Percentiles rank a stretch among this genome's conserved stretches.
These are phyloP conservation scores for Apiospora phragmitis DNA, from an alignment of 2,329 filamentous ascomycete species.

Conservation along the genomic window DNA sequence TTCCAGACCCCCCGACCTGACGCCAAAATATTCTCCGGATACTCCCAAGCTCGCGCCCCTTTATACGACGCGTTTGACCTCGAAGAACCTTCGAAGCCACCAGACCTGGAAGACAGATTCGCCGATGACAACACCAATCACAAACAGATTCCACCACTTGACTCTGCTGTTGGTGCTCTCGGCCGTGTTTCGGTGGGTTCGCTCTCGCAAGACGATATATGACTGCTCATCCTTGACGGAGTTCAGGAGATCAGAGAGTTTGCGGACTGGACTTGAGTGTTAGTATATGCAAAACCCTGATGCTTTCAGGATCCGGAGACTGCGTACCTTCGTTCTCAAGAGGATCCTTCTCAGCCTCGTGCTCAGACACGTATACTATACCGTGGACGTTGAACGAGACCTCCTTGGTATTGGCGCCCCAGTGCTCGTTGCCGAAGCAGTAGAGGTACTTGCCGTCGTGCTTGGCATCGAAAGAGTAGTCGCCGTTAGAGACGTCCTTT, in stretches of 20 bases:
- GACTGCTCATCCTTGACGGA: conserved; percentile 98
- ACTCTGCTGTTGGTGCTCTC: conserved; percentile 97
- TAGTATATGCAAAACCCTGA: neutral
- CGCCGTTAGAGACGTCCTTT: conserved; percentile 81
- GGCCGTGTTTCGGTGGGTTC: conserved; percentile 96
- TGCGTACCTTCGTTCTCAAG: conserved; percentile 82
- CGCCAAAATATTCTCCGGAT: neutral
- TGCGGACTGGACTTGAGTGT: conserved; percentile 61
- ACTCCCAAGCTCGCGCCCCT: neutral
- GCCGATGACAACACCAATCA: conserved; percentile 82
- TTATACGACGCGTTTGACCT: conserved; percentile 72
- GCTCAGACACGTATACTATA: conserved; percentile 93
- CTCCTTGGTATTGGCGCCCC: conserved; percentile 94
- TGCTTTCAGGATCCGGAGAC: too few species aligned
- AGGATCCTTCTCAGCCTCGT: conserved; percentile 80
- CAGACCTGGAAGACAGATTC: conserved; percentile 98
- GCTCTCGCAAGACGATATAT: conserved; percentile 93
- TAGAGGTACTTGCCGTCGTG: conserved; percentile 89
- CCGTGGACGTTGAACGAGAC: conserved; percentile 99
- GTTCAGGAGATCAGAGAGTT: conserved; percentile 79
- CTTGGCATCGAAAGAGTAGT: conserved; percentile 86
- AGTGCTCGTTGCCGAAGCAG: conserved; percentile 99
- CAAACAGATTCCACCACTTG: conserved; percentile 99
- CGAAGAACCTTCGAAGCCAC: conserved; percentile 99
- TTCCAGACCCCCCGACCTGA: conserved; percentile 1